A percentile compares a stretch with the other conserved stretches of the same genome.
These are phyloP conservation scores for Gossypium longicalyx DNA, from an alignment of 345 rosid genomes.

Conservation along the genomic window DNA sequence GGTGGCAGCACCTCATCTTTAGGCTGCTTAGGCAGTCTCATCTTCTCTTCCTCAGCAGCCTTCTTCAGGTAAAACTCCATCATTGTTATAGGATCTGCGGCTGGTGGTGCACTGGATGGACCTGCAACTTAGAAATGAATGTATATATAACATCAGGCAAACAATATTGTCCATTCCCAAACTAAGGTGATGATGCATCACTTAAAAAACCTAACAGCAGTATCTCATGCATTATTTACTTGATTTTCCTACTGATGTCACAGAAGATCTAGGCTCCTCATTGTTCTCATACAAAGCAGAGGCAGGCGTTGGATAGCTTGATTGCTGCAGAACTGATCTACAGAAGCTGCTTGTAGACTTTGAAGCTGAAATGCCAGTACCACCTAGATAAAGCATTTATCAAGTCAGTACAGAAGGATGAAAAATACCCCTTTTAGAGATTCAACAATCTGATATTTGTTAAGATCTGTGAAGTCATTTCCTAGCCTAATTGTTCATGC, in stretches of 20 bases:
- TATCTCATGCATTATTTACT: constrained; percentile 30
- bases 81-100: constrained; percentile 90
- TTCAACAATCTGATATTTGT: not conserved
- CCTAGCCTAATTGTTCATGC: not conserved
- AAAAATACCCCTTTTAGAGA: not conserved
- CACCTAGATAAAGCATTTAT: constrained; percentile 31
- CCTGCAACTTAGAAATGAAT: constrained; percentile 21
- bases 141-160: not conserved
- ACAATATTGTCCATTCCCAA: not conserved
- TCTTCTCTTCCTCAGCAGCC: constrained; percentile 93
- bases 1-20: constrained; percentile 99
- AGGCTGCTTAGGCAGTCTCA: constrained; percentile 88
- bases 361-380: constrained; percentile 40
- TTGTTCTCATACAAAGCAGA: constrained; percentile 72
- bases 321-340: constrained; percentile 48
- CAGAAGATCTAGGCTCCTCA: constrained; percentile 44
- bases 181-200: not conserved
- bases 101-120: constrained; percentile 32
- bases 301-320: constrained; percentile 79
- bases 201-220: not conserved
- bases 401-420: not conserved
- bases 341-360: constrained; percentile 38
- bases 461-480: not conserved
- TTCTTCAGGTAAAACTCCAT: constrained; percentile 98
- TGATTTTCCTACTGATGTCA: constrained; percentile 38